Evolutionary conservation across 208 protist species (phyloP).

Genomic region (Lotmaria passim): DNA sequence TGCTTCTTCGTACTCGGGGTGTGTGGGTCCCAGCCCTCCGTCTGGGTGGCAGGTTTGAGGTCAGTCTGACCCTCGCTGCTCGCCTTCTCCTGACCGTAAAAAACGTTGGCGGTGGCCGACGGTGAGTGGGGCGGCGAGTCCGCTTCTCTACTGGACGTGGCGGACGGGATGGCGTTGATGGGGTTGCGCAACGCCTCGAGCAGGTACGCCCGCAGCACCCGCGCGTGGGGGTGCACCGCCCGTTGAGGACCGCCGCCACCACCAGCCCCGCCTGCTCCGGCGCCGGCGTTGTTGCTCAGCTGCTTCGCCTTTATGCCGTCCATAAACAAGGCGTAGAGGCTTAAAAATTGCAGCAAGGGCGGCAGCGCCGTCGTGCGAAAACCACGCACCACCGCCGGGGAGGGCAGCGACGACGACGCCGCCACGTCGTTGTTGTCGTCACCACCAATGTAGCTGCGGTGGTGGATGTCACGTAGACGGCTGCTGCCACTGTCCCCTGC

Average conservation of each 20-base stretch:
- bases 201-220: constrained; percentile 64
- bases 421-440: too few relatives aligned
- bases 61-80: background rate
- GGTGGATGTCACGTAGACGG: too few relatives aligned
- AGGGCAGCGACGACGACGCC: constrained; percentile 5
- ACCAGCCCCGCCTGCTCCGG: constrained; percentile 24
- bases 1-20: constrained; percentile 22
- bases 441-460: too few relatives aligned
- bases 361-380: constrained; percentile 45
- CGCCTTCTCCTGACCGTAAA: background rate
- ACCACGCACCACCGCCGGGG: constrained; percentile 21
- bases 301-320: constrained; percentile 70
- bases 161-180: constrained; percentile 11
- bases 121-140: background rate
- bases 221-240: constrained; percentile 68
- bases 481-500: background rate
- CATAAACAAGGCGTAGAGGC: constrained; percentile 83
- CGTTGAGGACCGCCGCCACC: constrained; percentile 55
- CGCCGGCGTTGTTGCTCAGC: constrained; percentile 24
- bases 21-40: constrained; percentile 21
- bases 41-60: background rate
- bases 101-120: background rate
- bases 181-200: constrained; percentile 61
- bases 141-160: background rate
- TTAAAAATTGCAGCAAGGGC: constrained; percentile 67